Evolutionary conservation across 1,284 basidiomycete genomes (phyloP), one percentile per base, ranked within the genome.

Genomic region (Leccinum pallidistipes): DNA sequence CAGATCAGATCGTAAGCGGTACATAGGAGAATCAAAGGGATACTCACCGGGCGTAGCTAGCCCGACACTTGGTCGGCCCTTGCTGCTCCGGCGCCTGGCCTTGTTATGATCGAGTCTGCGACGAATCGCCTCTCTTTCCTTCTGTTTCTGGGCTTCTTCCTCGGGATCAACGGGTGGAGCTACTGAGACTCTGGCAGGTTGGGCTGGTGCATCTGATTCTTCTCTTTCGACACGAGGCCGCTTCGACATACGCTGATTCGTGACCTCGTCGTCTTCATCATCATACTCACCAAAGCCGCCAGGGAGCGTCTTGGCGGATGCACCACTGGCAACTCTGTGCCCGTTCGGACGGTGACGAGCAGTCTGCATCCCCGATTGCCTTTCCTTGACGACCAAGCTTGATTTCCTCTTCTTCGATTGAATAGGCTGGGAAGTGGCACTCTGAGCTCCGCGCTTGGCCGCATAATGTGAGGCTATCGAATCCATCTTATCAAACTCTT

Each of bases 401-500:
- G 79, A 75, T 65, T 82, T 78, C 68, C 81, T 74, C 71, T 80
- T 79, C 69, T 77, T 75, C 55, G 73, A 71, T 21, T 64, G 24
- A 47, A 72, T 66, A 2, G 65, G 43, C 16, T 72, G 64, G 3
- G 64, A 27, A 59, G 31, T 43, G 1, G 55, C 57, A 18, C 45
- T 57, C 29, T 62, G 69, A 62, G 57, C 64, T 12, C 74, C 71
- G 29, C 83, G 80, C 53, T 80, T 80, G 55, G 82, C 84, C 12
- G 86, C 79, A 61, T 86, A 83, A 62, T 86, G 85, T 58, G 69
- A 79, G 24, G 84, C 79, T 66, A 92, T 91, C 3, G 89, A 86
- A 65, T 90, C 86, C 91, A 92, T 92, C 79, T 85, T 87, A 58
- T 76, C 76, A 69, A 92, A 92, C 60, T 83, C 81, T 43, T 81